Evolutionary conservation across 139 green algal species (phyloP).

Genomic region (Eudorina sp.): DNA sequence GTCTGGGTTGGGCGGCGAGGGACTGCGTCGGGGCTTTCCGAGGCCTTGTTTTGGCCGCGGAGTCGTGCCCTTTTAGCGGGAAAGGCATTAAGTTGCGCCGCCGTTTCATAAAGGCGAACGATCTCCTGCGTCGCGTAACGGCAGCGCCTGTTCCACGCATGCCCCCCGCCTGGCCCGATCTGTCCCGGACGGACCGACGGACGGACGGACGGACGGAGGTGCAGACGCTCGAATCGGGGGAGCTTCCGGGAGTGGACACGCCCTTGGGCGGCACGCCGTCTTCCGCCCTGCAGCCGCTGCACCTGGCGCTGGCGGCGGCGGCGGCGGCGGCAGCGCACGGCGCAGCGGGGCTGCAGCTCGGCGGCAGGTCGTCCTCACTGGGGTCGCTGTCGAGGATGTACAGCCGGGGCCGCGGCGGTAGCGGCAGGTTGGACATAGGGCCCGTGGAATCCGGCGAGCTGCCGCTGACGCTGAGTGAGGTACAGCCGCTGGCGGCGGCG

Average conservation of each 20-base stretch:
- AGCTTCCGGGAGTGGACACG: conserved; percentile 15
- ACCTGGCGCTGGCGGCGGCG: neutral
- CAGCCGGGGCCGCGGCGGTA: neutral
- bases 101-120: no score
- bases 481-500: neutral
- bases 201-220: no score
- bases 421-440: neutral
- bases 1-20: no score
- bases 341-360: neutral
- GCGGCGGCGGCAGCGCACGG: neutral
- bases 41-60: no score
- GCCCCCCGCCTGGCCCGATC: no score
- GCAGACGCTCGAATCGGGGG: conserved; percentile 38
- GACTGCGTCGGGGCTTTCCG: no score
- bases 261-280: conserved; percentile 20
- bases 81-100: no score
- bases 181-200: no score
- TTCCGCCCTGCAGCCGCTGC: conserved; percentile 1
- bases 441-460: conserved; percentile 30
- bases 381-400: neutral
- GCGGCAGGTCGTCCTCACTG: neutral
- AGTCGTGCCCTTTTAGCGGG: no score
- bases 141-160: no score
- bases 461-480: conserved; percentile 1
- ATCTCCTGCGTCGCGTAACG: no score